Conservation (phyloP, 768 basidiomycete genomes). For the Rhizopogon roseolus region DNA sequence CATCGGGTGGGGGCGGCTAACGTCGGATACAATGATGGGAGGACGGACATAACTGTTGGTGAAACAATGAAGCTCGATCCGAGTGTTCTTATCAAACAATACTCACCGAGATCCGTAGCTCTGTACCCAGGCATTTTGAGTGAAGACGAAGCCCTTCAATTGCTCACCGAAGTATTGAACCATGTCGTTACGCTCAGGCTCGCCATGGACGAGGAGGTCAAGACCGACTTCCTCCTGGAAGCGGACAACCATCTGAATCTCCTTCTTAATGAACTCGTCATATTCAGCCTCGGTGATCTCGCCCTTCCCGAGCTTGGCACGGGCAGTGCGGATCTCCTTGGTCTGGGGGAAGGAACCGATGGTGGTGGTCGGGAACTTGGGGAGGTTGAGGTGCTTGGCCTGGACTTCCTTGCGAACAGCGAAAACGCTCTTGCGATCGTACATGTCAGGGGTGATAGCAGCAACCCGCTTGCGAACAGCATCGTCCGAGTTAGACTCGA, state of each 20-base stretch:
- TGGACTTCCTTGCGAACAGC: constrained; percentile 82
- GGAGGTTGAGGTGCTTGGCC: constrained; percentile 82
- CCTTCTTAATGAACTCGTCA: constrained; percentile 97
- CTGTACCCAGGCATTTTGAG: constrained; percentile 99
- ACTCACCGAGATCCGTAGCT: constrained; percentile 94
- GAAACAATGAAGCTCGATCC: constrained; percentile 6
- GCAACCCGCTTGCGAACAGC: constrained; percentile 93
- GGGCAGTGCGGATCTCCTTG: constrained; percentile 96
- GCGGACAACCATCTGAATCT: constrained; percentile 86
- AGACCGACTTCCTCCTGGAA: constrained; percentile 98
- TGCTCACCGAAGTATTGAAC: constrained; percentile 99
- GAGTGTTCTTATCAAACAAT: constrained; percentile 1
- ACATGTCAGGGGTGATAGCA: constrained; percentile 80
- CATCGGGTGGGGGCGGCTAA: constrained; percentile 89
- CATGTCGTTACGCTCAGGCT: constrained; percentile 99
- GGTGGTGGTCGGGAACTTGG: constrained; percentile 97
- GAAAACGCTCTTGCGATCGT: constrained; percentile 89
- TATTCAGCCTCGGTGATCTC: constrained; percentile 85
- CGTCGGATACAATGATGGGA: constrained; percentile 96
- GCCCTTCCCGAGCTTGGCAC: constrained; percentile 90
- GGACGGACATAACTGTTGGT: constrained; percentile 83
- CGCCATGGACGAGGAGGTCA: constrained; percentile 97
- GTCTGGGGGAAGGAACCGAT: constrained; percentile 99
- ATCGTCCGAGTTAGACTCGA: constrained; percentile 91
- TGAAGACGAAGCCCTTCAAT: constrained; percentile 93